A percentile compares a stretch with the other conserved stretches of the same genome.
phyloP scores from a whole-genome alignment of 164 flowering plant genomes.

The Macadamia tetraphylla region DNA sequence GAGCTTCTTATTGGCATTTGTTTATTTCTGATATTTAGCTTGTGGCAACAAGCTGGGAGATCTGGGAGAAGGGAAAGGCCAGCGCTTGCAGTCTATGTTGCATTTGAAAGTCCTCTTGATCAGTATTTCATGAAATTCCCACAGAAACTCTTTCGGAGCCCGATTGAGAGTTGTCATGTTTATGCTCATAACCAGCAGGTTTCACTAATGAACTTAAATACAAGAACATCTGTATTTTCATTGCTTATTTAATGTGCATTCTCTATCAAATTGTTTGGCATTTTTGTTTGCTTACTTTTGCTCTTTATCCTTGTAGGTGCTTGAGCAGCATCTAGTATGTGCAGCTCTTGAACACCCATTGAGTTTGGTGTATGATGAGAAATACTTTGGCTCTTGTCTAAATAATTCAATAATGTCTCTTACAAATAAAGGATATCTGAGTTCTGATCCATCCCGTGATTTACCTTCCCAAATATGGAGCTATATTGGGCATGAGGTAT shows the following conservation, averaged over 20 bases:
- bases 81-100: conserved; percentile 87
- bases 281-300: not conserved
- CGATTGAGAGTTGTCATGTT: conserved; percentile 82
- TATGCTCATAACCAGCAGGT: conserved; percentile 86
- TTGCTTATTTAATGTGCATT: not conserved
- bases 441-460: conserved; percentile 42
- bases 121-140: conserved; percentile 93
- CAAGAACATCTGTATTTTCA: not conserved
- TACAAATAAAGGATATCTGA: conserved; percentile 47
- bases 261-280: not conserved
- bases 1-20: not conserved
- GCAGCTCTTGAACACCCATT: conserved; percentile 85
- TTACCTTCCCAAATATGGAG: conserved; percentile 57
- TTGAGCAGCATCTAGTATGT: conserved; percentile 80
- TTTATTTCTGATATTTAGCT: conserved; percentile 32
- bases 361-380: conserved; percentile 65
- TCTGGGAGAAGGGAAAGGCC: conserved; percentile 88
- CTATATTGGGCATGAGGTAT: conserved; percentile 86
- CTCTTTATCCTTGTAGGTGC: conserved; percentile 43
- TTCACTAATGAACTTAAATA: conserved; percentile 1
- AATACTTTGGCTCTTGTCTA: conserved; percentile 72
- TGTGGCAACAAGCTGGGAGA: conserved; percentile 99
- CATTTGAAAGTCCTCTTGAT: conserved; percentile 91
- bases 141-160: conserved; percentile 67
- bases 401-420: conserved; percentile 40